A percentile compares a stretch with the other conserved stretches of the same genome.
Conservation (phyloP, 2,329 filamentous ascomycete genomes). For the Colletotrichum scovillei region DNA sequence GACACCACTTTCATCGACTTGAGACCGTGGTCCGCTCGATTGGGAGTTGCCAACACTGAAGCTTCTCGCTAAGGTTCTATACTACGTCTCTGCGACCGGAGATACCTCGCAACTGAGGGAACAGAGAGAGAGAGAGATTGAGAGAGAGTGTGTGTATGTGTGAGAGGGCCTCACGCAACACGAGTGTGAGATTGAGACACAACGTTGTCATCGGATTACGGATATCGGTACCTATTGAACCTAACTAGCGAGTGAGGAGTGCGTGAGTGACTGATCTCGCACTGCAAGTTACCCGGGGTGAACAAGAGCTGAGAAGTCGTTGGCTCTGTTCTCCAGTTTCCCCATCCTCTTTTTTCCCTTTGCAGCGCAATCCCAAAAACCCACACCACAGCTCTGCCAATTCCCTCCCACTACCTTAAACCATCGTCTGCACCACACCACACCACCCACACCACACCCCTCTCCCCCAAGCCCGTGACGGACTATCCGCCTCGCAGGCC, state of each 20-base stretch:
- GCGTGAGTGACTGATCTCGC: neutral
- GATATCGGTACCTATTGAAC: neutral
- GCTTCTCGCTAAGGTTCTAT: slow-evolving; percentile 16
- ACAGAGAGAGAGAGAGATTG: slow-evolving; percentile 1
- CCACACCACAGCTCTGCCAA: slow-evolving; percentile 32
- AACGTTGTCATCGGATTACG: neutral
- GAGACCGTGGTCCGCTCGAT: slow-evolving; percentile 27
- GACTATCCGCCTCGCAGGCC: slow-evolving; percentile 23
- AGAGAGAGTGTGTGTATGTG: neutral
- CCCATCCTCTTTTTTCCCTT: slow-evolving; percentile 33
- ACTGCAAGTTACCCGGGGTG: slow-evolving; percentile 20
- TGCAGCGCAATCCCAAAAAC: slow-evolving; percentile 34
- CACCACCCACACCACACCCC: slow-evolving; percentile 24
- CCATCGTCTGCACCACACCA: slow-evolving; percentile 29
- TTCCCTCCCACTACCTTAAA: slow-evolving; percentile 24
- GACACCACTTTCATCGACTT: slow-evolving; percentile 31
- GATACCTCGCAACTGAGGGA: no score
- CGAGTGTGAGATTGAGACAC: neutral
- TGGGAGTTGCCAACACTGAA: slow-evolving; percentile 27
- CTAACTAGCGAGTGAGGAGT: neutral
- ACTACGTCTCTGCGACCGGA: slow-evolving; percentile 14
- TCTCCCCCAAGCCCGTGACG: slow-evolving; percentile 19
- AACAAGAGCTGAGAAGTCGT: slow-evolving; percentile 4
- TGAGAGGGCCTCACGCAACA: neutral
- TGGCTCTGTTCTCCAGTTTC: slow-evolving; percentile 32